phyloP scores from a whole-genome alignment of 2,329 filamentous ascomycete species.

The Pseudocercospora fuligena region DNA sequence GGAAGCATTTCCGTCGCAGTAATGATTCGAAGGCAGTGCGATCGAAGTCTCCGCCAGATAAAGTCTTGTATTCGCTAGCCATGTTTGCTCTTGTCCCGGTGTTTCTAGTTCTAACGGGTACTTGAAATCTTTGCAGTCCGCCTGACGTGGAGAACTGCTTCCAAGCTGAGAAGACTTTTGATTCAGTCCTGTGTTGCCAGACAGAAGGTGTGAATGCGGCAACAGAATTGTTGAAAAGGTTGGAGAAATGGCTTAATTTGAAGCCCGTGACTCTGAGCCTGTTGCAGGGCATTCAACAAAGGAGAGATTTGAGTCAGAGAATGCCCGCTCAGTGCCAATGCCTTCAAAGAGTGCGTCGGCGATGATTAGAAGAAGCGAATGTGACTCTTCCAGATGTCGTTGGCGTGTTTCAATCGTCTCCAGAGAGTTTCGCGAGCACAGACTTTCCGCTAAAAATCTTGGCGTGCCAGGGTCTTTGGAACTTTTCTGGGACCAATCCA shows the following conservation, averaged over 20 bases:
- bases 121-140: constrained; percentile 31
- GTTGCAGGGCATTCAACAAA: constrained; percentile 24
- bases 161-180: not conserved
- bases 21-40: constrained; percentile 80
- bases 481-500: constrained; percentile 7
- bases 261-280: constrained; percentile 25
- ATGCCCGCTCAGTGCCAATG: not conserved
- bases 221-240: not conserved
- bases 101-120: constrained; percentile 40
- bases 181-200: not conserved
- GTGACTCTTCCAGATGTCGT: not conserved
- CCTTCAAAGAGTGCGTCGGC: not conserved
- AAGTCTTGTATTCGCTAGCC: constrained; percentile 71
- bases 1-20: constrained; percentile 87
- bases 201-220: not conserved
- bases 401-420: not conserved
- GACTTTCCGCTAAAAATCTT: not conserved
- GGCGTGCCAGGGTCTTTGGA: not conserved
- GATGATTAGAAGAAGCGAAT: not conserved
- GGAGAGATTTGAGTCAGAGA: constrained; percentile 20
- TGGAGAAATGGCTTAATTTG: constrained; percentile 4
- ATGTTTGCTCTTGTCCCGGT: constrained; percentile 50
- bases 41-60: constrained; percentile 89
- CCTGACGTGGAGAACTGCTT: constrained; percentile 26
- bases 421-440: not conserved